These are phyloP conservation scores for Coemansia sp. DNA, from an alignment of 192 early-diverging fungal species.

Conservation along the genomic window DNA sequence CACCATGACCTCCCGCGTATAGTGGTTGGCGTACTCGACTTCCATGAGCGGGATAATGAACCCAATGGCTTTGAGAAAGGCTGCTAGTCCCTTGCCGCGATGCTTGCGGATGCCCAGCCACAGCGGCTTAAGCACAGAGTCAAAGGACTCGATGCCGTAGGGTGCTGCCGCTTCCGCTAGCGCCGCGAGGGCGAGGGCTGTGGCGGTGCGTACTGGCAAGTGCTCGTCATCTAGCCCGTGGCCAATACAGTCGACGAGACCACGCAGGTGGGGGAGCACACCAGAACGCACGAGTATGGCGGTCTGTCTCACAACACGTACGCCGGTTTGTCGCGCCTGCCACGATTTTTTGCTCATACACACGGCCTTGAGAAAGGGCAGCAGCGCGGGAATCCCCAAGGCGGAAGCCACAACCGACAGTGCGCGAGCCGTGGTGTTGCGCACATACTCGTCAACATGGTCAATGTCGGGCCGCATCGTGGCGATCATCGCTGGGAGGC, in stretches of 20 bases:
- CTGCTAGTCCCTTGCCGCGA: conserved; percentile 92
- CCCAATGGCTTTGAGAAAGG: conserved; percentile 98
- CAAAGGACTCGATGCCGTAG: conserved; percentile 98
- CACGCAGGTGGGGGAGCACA: conserved; percentile 89
- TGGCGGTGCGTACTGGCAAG: conserved; percentile 93
- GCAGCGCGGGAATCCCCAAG: conserved; percentile 87
- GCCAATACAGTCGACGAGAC: conserved; percentile 86
- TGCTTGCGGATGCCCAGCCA: conserved; percentile 94
- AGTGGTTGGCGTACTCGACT: conserved; percentile 88
- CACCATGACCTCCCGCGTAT: conserved; percentile 91
- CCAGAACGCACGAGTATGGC: conserved; percentile 94
- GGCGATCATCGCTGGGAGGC: conserved; percentile 96
- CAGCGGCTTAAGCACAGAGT: conserved; percentile 82
- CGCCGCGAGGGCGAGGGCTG: conserved; percentile 90
- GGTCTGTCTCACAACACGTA: conserved; percentile 96
- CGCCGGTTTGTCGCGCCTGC: conserved; percentile 98
- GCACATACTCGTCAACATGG: conserved; percentile 95
- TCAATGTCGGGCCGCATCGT: conserved; percentile 99
- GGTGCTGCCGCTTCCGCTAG: conserved; percentile 96
- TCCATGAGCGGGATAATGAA: conserved; percentile 99
- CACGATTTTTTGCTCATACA: conserved; percentile 94
- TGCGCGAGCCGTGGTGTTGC: conserved; percentile 96
- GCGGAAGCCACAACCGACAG: conserved; percentile 97
- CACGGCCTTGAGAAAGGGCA: conserved; percentile 96
- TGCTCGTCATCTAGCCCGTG: conserved; percentile 94